Evolutionary conservation across 2,329 filamentous ascomycete species (phyloP).

Genomic region (Hypoxylon sp.): DNA sequence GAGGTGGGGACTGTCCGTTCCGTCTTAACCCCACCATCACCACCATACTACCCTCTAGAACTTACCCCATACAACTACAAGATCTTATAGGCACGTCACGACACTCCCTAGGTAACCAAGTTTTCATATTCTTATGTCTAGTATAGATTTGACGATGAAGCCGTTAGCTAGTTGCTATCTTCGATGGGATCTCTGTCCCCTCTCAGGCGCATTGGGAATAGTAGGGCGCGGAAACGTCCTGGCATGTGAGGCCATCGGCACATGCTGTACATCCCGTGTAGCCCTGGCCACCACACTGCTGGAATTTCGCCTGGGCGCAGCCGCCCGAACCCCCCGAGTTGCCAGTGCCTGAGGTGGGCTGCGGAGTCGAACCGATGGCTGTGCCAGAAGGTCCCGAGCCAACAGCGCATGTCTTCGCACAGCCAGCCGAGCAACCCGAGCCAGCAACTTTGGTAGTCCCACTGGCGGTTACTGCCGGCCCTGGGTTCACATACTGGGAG

Average conservation of each 20-base stretch:
- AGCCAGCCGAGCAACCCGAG: conserved; percentile 50
- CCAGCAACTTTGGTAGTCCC: conserved; percentile 54
- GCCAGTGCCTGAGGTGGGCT: conserved; percentile 27
- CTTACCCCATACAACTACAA: too few species aligned
- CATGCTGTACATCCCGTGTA: conserved; percentile 54
- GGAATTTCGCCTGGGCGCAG: conserved; percentile 48
- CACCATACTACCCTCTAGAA: too few species aligned
- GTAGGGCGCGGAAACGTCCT: conserved; percentile 50
- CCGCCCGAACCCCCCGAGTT: conserved; percentile 33
- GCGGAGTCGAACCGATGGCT: conserved; percentile 35
- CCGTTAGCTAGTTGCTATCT: too few species aligned
- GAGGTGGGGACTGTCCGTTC: too few species aligned
- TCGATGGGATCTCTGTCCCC: neutral
- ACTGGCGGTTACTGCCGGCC: conserved; percentile 53
- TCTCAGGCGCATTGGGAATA: conserved; percentile 51
- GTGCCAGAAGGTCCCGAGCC: conserved; percentile 45
- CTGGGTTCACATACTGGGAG: conserved; percentile 53
- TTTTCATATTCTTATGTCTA: too few species aligned
- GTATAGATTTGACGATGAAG: too few species aligned
- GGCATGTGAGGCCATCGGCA: conserved; percentile 48
- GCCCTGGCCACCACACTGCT: conserved; percentile 53
- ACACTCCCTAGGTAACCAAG: too few species aligned
- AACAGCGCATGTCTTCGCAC: conserved; percentile 51
- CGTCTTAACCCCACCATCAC: too few species aligned
- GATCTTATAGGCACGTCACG: too few species aligned